phyloP scores from a whole-genome alignment of 768 basidiomycete species.

The Coprinellus micaceus region DNA sequence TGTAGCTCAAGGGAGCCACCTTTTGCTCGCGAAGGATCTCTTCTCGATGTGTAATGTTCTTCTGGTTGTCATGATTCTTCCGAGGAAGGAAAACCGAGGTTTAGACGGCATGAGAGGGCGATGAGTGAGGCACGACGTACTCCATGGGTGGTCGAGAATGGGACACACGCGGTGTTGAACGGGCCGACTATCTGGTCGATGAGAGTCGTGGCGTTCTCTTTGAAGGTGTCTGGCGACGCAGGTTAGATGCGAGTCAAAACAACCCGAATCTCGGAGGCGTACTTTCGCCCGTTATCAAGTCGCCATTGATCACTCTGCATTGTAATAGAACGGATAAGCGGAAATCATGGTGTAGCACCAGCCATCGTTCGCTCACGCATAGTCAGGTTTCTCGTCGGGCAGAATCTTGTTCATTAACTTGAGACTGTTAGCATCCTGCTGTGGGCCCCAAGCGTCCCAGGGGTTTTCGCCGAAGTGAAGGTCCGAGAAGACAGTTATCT shows the following conservation, averaged over 20 bases:
- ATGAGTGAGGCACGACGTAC: constrained; percentile 33
- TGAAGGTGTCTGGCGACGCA: constrained; percentile 51
- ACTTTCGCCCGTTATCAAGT: constrained; percentile 73
- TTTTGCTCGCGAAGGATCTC: constrained; percentile 62
- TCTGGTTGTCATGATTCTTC: constrained; percentile 74
- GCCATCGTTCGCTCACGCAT: constrained; percentile 45
- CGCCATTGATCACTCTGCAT: constrained; percentile 64
- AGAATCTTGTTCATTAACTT: constrained; percentile 56
- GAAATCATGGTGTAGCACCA: background rate
- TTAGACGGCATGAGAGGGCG: background rate
- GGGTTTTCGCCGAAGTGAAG: constrained; percentile 76
- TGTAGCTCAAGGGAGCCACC: constrained; percentile 60
- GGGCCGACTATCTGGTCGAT: constrained; percentile 64
- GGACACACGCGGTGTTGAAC: constrained; percentile 50
- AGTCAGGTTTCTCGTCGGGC: constrained; percentile 59
- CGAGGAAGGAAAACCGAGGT: background rate
- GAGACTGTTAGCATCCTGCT: constrained; percentile 63
- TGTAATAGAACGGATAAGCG: background rate
- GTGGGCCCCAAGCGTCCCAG: constrained; percentile 63
- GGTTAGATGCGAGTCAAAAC: background rate
- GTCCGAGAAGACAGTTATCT: constrained; percentile 71
- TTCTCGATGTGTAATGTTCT: constrained; percentile 66
- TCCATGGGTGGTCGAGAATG: constrained; percentile 68
- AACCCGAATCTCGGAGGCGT: constrained; percentile 9
- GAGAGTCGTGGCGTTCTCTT: constrained; percentile 61